These are phyloP conservation scores for Skeletonema costatum DNA, from an alignment of 108 stramenopile genomes.

Conservation along the genomic window DNA sequence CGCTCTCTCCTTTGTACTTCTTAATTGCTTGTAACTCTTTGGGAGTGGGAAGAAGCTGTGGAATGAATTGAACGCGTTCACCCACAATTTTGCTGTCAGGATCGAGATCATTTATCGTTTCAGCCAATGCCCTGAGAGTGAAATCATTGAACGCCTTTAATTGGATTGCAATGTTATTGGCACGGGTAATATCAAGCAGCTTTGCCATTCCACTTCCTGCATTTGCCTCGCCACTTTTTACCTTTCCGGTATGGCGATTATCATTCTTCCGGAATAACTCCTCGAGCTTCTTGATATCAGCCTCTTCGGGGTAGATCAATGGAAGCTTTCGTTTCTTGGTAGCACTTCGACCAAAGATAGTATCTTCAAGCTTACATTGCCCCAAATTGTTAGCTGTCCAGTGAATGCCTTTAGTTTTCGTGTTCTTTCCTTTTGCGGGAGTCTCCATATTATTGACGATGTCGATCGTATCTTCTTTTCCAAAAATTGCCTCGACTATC, in stretches of 20 bases:
- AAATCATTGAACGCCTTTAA: conserved; percentile 88
- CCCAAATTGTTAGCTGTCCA: conserved; percentile 75
- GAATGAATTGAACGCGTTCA: conserved; percentile 79
- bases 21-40: conserved; percentile 74
- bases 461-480: conserved; percentile 36
- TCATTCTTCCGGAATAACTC: conserved; percentile 83
- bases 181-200: conserved; percentile 76
- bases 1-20: conserved; percentile 64
- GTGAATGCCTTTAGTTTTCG: conserved; percentile 65
- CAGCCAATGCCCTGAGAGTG: conserved; percentile 62
- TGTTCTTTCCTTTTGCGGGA: conserved; percentile 24
- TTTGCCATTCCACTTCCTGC: conserved; percentile 69
- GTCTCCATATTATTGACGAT: background rate
- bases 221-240: conserved; percentile 21
- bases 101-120: conserved; percentile 78
- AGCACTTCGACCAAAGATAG: conserved; percentile 47
- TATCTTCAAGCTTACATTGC: conserved; percentile 62
- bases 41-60: conserved; percentile 71
- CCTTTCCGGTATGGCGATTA: conserved; percentile 21
- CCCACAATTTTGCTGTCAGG: conserved; percentile 70
- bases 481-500: conserved; percentile 74
- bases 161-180: conserved; percentile 86
- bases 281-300: conserved; percentile 74
- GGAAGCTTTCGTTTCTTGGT: conserved; percentile 55
- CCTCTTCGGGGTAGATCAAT: conserved; percentile 41